Percentiles rank a stretch among this genome's conserved stretches.
Conservation (phyloP, 2,329 filamentous ascomycete species). For the Lasiodiplodia sp. region DNA sequence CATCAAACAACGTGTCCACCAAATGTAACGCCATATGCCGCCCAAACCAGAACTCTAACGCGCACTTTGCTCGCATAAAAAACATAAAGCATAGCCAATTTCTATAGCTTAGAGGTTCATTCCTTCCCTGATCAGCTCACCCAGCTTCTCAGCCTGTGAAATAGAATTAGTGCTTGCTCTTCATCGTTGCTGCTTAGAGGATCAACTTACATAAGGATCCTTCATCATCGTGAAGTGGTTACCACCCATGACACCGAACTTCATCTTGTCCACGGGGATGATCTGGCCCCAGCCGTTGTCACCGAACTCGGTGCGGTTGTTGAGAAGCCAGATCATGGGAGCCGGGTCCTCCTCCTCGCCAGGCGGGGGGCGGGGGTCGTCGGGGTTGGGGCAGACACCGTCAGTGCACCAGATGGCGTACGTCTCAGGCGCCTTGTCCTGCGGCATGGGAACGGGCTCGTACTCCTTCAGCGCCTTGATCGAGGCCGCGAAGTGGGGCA, state of each 20-base stretch:
- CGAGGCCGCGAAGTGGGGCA: conserved; percentile 74
- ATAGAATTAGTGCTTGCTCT: conserved; percentile 37
- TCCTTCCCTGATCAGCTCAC: conserved; percentile 54
- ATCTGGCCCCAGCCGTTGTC: conserved; percentile 75
- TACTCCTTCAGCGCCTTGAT: conserved; percentile 74
- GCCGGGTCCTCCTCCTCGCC: conserved; percentile 62
- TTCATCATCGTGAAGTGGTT: conserved; percentile 83
- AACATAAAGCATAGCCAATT: neutral
- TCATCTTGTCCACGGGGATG: conserved; percentile 67
- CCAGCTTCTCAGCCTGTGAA: conserved; percentile 46
- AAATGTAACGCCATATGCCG: conserved; percentile 16
- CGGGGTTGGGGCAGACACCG: conserved; percentile 72
- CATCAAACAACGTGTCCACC: conserved; percentile 7
- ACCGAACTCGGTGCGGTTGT: conserved; percentile 75
- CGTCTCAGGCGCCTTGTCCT: conserved; percentile 65
- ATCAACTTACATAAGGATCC: conserved; percentile 56
- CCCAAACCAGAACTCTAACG: conserved; percentile 6
- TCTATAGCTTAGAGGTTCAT: conserved; percentile 37
- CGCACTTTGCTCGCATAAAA: neutral
- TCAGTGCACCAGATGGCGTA: conserved; percentile 76
- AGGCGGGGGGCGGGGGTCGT: conserved; percentile 71
- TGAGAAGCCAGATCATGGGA: conserved; percentile 70
- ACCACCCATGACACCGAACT: conserved; percentile 71
- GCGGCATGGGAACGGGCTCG: conserved; percentile 68
- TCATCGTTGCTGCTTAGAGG: neutral